Evolutionary conservation across 2,329 filamentous ascomycete species (phyloP).

Genomic region (Colletotrichum liriopes): DNA sequence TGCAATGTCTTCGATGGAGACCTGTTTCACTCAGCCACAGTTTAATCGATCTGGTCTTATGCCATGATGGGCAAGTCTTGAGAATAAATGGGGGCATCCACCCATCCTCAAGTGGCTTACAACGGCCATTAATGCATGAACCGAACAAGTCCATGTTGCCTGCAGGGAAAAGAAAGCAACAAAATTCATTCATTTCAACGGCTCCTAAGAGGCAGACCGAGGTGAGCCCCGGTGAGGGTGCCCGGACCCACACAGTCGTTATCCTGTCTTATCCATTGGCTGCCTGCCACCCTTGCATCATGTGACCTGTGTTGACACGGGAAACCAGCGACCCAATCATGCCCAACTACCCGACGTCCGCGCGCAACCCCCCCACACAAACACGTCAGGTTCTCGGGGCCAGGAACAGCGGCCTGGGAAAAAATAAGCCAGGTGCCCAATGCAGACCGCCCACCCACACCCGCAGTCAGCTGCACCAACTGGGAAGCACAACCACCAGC

Average conservation of each 20-base stretch:
- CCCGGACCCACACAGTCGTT: rapidly evolving
- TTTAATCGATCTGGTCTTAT: not conserved
- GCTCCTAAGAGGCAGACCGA: not conserved
- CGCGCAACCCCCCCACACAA: constrained; percentile 6
- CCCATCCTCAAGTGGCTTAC: constrained; percentile 4
- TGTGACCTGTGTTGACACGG: constrained; percentile 18
- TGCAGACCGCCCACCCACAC: constrained; percentile 2
- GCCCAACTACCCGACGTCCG: constrained; percentile 10
- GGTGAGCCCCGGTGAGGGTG: not conserved
- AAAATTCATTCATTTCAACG: not conserved
- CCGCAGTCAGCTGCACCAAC: not conserved
- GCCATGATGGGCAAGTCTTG: not conserved
- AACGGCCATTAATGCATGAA: constrained; percentile 19
- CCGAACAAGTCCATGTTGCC: not conserved
- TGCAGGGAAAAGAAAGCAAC: constrained; percentile 11
- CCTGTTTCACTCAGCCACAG: not conserved
- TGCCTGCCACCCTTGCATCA: rapidly evolving
- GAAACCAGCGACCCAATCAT: constrained; percentile 26
- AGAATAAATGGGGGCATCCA: not conserved
- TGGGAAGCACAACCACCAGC: not conserved
- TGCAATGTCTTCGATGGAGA: not conserved
- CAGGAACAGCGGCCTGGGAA: not conserved
- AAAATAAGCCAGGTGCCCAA: constrained; percentile 8
- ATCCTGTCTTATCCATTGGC: constrained; percentile 24
- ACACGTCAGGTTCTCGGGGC: not conserved